Evolutionary conservation across 192 early-diverging fungal genomes (phyloP).

Genomic region (Linnemannia elongata): DNA sequence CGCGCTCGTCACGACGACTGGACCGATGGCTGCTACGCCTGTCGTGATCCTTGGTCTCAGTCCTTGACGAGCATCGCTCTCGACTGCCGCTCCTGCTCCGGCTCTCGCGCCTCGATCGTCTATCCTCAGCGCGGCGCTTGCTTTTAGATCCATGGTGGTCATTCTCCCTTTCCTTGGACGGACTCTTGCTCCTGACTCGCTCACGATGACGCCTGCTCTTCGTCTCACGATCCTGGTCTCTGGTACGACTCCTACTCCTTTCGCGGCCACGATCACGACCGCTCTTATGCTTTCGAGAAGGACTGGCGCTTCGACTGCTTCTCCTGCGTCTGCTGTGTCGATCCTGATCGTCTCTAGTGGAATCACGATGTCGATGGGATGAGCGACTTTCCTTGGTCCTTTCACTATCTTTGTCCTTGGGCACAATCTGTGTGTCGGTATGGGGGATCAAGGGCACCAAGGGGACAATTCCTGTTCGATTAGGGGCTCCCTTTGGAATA

Average conservation of each 20-base stretch:
- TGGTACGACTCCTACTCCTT: neutral
- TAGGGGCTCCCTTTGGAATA: neutral
- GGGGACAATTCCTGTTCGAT: neutral
- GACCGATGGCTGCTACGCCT: neutral
- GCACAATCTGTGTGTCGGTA: neutral
- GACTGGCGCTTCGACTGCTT: constrained; percentile 11
- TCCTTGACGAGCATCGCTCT: neutral
- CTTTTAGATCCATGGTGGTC: neutral
- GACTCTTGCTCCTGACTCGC: neutral
- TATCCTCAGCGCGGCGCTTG: neutral
- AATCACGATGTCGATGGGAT: constrained; percentile 12
- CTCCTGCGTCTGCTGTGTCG: neutral
- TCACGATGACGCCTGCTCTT: neutral
- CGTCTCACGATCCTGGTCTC: neutral
- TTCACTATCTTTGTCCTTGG: neutral
- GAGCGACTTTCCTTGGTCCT: neutral
- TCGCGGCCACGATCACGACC: neutral
- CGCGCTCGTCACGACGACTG: neutral
- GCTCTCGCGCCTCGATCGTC: neutral
- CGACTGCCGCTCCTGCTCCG: constrained; percentile 8
- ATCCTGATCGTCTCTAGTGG: constrained; percentile 16
- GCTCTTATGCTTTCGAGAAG: neutral
- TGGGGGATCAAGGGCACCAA: neutral
- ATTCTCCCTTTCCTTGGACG: neutral
- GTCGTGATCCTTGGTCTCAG: neutral